These are phyloP conservation scores for Colletotrichum scovillei DNA, from an alignment of 2,329 filamentous ascomycete species.

Conservation along the genomic window DNA sequence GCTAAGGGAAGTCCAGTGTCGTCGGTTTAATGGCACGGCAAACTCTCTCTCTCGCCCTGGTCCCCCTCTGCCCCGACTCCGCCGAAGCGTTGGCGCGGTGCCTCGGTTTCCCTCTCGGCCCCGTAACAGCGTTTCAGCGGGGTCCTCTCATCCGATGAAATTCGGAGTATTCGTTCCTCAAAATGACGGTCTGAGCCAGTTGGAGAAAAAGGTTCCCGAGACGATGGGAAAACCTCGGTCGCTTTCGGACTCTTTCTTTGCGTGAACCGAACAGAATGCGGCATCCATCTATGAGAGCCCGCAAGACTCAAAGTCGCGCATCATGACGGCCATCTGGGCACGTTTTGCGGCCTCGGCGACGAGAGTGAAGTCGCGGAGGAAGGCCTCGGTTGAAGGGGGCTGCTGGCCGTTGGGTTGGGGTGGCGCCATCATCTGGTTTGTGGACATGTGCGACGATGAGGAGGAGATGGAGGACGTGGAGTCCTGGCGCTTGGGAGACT, in stretches of 20 bases:
- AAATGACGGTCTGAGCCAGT: neutral
- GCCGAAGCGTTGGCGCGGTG: neutral
- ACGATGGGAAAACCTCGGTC: neutral
- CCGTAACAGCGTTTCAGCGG: conserved; percentile 18
- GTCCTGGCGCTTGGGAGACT: conserved; percentile 26
- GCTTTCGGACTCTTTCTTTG: neutral
- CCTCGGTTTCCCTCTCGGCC: neutral
- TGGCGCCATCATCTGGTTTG: conserved; percentile 36
- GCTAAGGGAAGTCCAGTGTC: neutral
- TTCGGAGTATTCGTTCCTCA: neutral
- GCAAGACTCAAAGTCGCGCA: conserved; percentile 85
- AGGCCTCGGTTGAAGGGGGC: conserved; percentile 62
- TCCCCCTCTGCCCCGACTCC: neutral
- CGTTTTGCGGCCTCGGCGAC: conserved; percentile 93
- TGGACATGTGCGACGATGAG: conserved; percentile 46
- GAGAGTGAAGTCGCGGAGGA: conserved; percentile 84
- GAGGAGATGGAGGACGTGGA: conserved; percentile 34
- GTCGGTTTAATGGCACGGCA: neutral
- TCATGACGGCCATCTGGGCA: conserved; percentile 89
- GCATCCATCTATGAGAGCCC: conserved; percentile 57
- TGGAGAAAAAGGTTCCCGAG: neutral
- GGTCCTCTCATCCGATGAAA: conserved; percentile 11
- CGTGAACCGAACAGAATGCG: neutral
- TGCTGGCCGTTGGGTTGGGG: conserved; percentile 43
- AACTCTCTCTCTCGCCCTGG: neutral